Conservation (phyloP, 805 yeast genomes). For the Wickerhamomyces alni region DNA sequence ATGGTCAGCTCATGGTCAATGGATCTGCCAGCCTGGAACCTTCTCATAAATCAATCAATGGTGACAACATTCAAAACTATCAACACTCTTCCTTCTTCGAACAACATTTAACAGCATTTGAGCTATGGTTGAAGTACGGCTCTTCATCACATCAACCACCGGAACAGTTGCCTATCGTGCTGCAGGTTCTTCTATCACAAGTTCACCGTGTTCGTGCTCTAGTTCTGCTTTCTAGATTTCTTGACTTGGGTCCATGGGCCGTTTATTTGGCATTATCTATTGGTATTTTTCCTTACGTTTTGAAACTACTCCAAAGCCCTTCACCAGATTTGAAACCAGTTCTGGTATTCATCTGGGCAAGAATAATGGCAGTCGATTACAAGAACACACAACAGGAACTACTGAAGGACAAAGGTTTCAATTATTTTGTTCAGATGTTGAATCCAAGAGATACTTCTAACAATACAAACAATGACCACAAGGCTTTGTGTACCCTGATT, state of each 20-base stretch:
- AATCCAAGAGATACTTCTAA: slow-evolving; percentile 34
- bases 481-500: slow-evolving; percentile 93
- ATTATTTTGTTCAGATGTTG: slow-evolving; percentile 78
- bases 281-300: slow-evolving; percentile 93
- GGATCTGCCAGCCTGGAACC: background rate
- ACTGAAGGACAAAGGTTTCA: slow-evolving; percentile 84
- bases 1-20: slow-evolving; percentile 3
- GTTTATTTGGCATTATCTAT: slow-evolving; percentile 88
- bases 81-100: slow-evolving; percentile 93
- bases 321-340: slow-evolving; percentile 95
- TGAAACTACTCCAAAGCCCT: slow-evolving; percentile 85
- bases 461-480: slow-evolving; percentile 53
- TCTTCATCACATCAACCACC: slow-evolving; percentile 83
- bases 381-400: slow-evolving; percentile 87
- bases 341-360: slow-evolving; percentile 93
- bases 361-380: slow-evolving; percentile 94
- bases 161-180: slow-evolving; percentile 88
- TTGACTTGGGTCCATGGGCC: slow-evolving; percentile 97
- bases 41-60: too few species aligned
- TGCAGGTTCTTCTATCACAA: slow-evolving; percentile 89
- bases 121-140: slow-evolving; percentile 90
- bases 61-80: slow-evolving; percentile 41
- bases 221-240: slow-evolving; percentile 72
- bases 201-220: slow-evolving; percentile 90
- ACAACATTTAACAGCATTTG: slow-evolving; percentile 94